Conservation (phyloP, 2,329 filamentous ascomycete species). For the Colletotrichum camelliae region DNA sequence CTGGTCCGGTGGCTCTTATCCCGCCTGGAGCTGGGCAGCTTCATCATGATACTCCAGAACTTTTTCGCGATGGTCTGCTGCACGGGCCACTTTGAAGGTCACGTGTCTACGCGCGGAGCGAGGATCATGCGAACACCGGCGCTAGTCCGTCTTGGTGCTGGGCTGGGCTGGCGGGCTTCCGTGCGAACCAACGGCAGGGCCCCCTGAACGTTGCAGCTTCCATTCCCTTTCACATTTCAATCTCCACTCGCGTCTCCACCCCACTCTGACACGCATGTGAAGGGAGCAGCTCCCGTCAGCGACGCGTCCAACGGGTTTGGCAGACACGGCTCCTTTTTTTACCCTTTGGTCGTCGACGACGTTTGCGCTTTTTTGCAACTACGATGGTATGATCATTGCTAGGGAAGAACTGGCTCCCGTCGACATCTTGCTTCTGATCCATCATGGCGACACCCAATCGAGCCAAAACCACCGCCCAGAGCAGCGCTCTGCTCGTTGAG, state of each 20-base stretch:
- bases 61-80: slow-evolving; percentile 19
- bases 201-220: neutral
- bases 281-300: neutral
- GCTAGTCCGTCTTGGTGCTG: neutral
- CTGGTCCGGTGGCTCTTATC: neutral
- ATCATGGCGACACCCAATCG: slow-evolving; percentile 28
- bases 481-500: slow-evolving; percentile 36
- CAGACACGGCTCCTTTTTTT: neutral
- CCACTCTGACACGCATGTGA: slow-evolving; percentile 5
- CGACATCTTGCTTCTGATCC: neutral
- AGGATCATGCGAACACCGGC: slow-evolving; percentile 8
- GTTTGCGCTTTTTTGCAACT: neutral
- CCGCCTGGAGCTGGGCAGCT: neutral
- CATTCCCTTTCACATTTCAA: neutral
- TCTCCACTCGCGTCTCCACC: slow-evolving; percentile 2
- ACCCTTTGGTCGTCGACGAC: neutral
- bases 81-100: slow-evolving; percentile 19
- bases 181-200: neutral
- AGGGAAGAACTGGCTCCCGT: neutral
- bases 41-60: slow-evolving; percentile 9
- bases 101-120: slow-evolving; percentile 15
- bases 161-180: neutral
- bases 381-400: neutral
- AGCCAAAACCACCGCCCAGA: slow-evolving; percentile 23
- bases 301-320: slow-evolving; percentile 3